A percentile compares a stretch with the other conserved stretches of the same genome.
phyloP scores from a whole-genome alignment of 2,329 filamentous ascomycete genomes.

The Aspergillus fructus region DNA sequence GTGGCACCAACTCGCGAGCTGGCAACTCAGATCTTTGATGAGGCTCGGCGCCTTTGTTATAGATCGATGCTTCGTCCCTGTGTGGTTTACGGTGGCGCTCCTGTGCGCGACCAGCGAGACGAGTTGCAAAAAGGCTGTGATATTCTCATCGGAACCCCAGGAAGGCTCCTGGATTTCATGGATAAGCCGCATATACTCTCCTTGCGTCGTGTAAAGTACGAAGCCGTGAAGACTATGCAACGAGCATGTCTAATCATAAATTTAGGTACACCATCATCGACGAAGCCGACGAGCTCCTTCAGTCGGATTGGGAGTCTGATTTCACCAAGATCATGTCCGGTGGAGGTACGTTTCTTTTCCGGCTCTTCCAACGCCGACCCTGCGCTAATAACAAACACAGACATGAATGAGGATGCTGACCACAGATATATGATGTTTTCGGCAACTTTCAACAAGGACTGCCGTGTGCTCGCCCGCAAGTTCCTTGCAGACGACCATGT shows the following conservation, averaged over 20 bases:
- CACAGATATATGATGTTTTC: constrained; percentile 81
- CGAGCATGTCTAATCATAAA: not conserved
- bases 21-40: constrained; percentile 92
- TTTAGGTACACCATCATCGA: constrained; percentile 72
- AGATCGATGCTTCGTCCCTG: constrained; percentile 91
- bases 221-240: not conserved
- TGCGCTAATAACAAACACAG: constrained; percentile 26
- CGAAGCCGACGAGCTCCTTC: constrained; percentile 91
- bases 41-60: constrained; percentile 89
- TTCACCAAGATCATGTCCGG: constrained; percentile 75
- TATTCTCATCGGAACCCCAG: constrained; percentile 82
- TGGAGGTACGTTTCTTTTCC: constrained; percentile 62
- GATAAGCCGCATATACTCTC: constrained; percentile 66
- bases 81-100: constrained; percentile 83
- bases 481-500: constrained; percentile 74
- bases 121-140: constrained; percentile 85
- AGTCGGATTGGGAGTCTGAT: constrained; percentile 73
- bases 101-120: constrained; percentile 65
- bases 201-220: constrained; percentile 71
- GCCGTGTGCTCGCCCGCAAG: constrained; percentile 72
- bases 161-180: constrained; percentile 83
- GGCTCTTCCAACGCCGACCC: not conserved
- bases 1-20: constrained; percentile 86
- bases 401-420: constrained; percentile 74
- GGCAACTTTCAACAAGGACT: constrained; percentile 82